Conservation (phyloP, 129 eudicot genomes). For the Chrysanthemum makinoi region DNA sequence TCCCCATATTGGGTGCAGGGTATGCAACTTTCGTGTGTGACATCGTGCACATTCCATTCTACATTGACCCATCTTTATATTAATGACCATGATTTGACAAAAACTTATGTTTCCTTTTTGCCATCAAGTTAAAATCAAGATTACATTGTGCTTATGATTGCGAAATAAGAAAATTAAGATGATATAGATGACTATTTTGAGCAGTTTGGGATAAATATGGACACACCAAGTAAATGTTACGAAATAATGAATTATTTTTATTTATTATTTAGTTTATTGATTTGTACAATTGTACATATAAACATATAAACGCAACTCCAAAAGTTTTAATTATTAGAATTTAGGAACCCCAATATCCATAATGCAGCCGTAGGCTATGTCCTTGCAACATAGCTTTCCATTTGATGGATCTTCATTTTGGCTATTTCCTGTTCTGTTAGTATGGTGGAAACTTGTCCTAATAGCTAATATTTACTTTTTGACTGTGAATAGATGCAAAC, state of each 20-base stretch:
- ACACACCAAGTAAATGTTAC: neutral
- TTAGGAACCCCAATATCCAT: neutral
- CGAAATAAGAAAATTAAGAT: no score
- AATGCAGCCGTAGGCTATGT: neutral
- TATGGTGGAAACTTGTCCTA: neutral
- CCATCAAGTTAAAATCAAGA: no score
- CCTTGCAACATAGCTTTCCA: neutral
- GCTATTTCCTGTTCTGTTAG: neutral
- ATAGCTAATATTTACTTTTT: neutral
- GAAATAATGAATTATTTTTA: neutral
- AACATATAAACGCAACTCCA: neutral
- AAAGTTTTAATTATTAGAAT: neutral
- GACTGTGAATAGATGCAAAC: slow-evolving; percentile 1
- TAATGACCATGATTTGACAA: no score
- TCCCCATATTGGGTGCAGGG: no score
- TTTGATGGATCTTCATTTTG: no score
- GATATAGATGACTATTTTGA: no score
- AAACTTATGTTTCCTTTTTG: no score
- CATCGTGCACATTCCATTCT: no score
- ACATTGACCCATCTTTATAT: no score
- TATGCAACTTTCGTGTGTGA: no score
- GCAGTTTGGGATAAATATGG: neutral
- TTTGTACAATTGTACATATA: no score
- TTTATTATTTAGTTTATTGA: neutral
- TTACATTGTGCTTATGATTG: no score